These are phyloP conservation scores for Leucocoprinus birnbaumii DNA, from an alignment of 768 basidiomycete genomes.

Conservation along the genomic window DNA sequence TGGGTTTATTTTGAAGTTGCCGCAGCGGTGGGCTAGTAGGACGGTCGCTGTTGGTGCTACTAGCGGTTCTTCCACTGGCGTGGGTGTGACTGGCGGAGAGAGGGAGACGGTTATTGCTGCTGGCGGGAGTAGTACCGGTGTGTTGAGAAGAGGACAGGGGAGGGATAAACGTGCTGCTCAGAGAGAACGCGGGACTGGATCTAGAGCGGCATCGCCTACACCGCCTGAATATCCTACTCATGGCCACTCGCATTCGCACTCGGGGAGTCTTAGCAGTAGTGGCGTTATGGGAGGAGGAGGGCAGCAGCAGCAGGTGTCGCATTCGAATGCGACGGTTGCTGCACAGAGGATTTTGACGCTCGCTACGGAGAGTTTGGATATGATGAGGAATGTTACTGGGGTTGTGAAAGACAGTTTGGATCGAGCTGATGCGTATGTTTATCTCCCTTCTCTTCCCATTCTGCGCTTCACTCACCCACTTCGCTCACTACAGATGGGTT, in stretches of 20 bases:
- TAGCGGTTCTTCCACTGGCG: not conserved
- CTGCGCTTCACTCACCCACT: not conserved
- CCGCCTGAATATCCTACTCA: no score
- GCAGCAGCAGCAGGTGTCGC: constrained; percentile 24
- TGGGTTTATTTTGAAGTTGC: constrained; percentile 76
- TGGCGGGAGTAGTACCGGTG: constrained; percentile 29
- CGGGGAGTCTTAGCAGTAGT: not conserved
- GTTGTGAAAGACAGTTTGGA: constrained; percentile 88
- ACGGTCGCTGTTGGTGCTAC: constrained; percentile 24
- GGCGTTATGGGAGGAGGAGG: not conserved
- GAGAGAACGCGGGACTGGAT: constrained; percentile 37
- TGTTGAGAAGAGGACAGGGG: constrained; percentile 24
- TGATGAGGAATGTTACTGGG: constrained; percentile 85
- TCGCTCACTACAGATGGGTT: constrained; percentile 61
- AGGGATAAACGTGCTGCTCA: constrained; percentile 27
- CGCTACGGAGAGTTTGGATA: constrained; percentile 89
- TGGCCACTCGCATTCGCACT: no score
- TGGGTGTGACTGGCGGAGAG: constrained; percentile 16
- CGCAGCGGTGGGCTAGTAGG: constrained; percentile 70
- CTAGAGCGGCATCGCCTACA: constrained; percentile 4
- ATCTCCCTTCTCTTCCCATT: constrained; percentile 11
- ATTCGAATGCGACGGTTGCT: constrained; percentile 63
- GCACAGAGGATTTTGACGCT: constrained; percentile 81
- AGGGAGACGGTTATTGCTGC: constrained; percentile 31
- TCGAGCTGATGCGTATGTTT: constrained; percentile 80